Evolutionary conservation across 1,139 yeast species (phyloP).

Genomic region (Taphrina pruni): DNA sequence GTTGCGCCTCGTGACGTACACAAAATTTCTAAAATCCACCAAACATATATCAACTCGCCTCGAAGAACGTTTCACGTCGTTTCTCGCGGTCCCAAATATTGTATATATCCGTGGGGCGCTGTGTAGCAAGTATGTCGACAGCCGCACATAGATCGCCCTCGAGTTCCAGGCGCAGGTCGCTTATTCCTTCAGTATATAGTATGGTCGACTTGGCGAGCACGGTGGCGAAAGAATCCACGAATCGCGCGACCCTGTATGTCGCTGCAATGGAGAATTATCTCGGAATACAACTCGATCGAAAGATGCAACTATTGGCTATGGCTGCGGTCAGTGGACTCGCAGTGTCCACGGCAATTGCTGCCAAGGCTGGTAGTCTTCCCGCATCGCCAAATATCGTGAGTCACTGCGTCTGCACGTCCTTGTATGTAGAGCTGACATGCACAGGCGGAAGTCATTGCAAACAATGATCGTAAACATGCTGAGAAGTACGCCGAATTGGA

Average conservation of each 20-base stretch:
- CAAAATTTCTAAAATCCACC: background rate
- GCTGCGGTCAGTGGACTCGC: conserved; percentile 31
- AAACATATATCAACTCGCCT: background rate
- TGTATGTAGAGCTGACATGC: too few relatives aligned
- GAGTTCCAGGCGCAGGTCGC: conserved; percentile 6
- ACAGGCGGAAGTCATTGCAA: background rate
- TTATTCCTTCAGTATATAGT: background rate
- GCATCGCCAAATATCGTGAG: conserved; percentile 6
- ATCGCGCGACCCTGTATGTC: conserved; percentile 14
- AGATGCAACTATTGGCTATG: conserved; percentile 9
- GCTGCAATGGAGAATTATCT: conserved; percentile 19
- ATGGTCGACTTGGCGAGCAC: conserved; percentile 21
- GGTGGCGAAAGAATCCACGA: conserved; percentile 10
- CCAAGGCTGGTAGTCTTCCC: conserved; percentile 14
- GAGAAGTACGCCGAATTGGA: background rate
- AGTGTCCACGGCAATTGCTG: conserved; percentile 16
- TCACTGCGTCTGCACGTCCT: background rate
- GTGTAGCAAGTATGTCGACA: too few relatives aligned
- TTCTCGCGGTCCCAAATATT: too few relatives aligned
- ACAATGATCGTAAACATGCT: background rate
- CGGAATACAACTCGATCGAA: background rate
- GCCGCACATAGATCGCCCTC: background rate
- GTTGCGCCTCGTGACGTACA: conserved; percentile 18
- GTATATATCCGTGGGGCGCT: too few relatives aligned
- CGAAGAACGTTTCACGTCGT: too few relatives aligned